These are phyloP conservation scores for Pseudogymnoascus sp. DNA, from an alignment of 2,329 filamentous ascomycete genomes.

Conservation along the genomic window DNA sequence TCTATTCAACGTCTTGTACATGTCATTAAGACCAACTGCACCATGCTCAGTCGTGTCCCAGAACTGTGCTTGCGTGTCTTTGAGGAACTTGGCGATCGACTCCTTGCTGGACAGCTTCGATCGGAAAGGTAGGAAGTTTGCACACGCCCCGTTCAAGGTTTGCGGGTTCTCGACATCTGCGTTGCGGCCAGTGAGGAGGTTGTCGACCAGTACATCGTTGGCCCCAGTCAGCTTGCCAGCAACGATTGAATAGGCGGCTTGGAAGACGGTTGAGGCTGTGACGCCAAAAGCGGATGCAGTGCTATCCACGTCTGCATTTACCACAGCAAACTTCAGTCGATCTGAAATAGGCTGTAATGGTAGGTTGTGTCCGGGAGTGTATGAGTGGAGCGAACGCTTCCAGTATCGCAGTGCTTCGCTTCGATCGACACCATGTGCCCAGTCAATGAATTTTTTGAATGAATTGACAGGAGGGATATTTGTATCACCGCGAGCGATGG, in stretches of 20 bases:
- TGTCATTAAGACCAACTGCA: conserved; percentile 25
- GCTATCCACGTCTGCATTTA: conserved; percentile 19
- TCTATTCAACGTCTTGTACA: conserved; percentile 21
- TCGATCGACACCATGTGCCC: conserved; percentile 19
- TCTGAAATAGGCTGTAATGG: background rate
- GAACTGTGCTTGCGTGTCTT: conserved; percentile 24
- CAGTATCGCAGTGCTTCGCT: conserved; percentile 20
- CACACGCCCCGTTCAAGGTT: conserved; percentile 32
- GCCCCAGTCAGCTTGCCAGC: conserved; percentile 21
- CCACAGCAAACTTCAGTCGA: conserved; percentile 5
- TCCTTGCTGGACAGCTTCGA: conserved; percentile 14
- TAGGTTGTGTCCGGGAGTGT: conserved; percentile 10
- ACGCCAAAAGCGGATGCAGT: conserved; percentile 23
- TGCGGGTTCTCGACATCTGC: conserved; percentile 32
- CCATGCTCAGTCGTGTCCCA: conserved; percentile 29
- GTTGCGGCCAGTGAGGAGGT: conserved; percentile 35
- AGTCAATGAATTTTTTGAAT: conserved; percentile 27
- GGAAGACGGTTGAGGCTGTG: conserved; percentile 32
- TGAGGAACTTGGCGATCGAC: conserved; percentile 18
- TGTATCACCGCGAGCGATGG: conserved; percentile 19
- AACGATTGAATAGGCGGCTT: conserved; percentile 29
- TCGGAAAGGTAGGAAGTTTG: conserved; percentile 33
- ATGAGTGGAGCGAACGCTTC: conserved; percentile 14
- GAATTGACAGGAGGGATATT: conserved; percentile 13
- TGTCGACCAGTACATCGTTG: conserved; percentile 28